Percentiles rank a stretch among this genome's conserved stretches.
Conservation (phyloP, 2,329 filamentous ascomycete genomes). For the Thermothelomyces thermophilus region DNA sequence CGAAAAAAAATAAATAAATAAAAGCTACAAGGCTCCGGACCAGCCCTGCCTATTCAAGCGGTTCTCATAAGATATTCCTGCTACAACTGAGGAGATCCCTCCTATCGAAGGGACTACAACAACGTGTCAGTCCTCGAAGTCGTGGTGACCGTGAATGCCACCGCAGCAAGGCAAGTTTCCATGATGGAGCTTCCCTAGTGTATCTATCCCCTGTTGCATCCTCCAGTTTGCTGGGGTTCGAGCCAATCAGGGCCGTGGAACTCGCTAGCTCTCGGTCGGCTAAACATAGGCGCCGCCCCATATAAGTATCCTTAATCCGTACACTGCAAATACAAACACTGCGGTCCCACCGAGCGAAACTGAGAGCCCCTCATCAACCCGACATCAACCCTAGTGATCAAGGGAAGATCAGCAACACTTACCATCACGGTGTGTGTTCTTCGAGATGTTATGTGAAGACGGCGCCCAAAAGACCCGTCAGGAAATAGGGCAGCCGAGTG, state of each 20-base stretch:
- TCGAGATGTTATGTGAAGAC: no score
- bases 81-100: neutral
- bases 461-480: no score
- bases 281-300: slow-evolving; percentile 1
- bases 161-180: neutral
- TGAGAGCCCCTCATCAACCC: neutral
- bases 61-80: neutral
- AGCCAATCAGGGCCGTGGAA: neutral
- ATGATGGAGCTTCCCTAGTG: slow-evolving; percentile 1
- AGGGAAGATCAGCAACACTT: no score
- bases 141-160: neutral
- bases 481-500: neutral
- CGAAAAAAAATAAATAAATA: no score
- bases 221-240: slow-evolving; percentile 8
- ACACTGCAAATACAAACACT: no score
- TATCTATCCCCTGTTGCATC: no score
- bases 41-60: neutral
- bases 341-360: no score
- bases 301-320: no score
- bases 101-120: neutral
- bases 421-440: no score
- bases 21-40: neutral
- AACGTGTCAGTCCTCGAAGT: neutral
- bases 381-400: no score
- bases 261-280: neutral